phyloP scores from a whole-genome alignment of 2,329 filamentous ascomycete genomes.

The Sphaerostilbella broomeana region DNA sequence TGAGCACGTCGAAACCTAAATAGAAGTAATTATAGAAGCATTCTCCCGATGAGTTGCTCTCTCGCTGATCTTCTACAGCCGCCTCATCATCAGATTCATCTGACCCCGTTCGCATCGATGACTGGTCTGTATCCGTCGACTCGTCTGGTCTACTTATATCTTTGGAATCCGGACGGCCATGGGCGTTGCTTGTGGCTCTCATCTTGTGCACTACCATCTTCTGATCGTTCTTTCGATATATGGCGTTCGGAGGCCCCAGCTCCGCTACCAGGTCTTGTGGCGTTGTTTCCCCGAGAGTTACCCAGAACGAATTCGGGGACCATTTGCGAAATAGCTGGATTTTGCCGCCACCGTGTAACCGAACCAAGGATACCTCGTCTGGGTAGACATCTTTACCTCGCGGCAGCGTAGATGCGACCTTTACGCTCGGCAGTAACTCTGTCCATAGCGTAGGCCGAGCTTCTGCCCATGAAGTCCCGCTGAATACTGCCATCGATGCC shows the following conservation, averaged over 20 bases:
- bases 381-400: conserved; percentile 74
- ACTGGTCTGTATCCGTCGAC: conserved; percentile 66
- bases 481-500: conserved; percentile 84
- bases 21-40: conserved; percentile 98
- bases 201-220: conserved; percentile 78
- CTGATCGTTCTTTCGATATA: conserved; percentile 86
- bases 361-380: conserved; percentile 79
- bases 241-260: conserved; percentile 86
- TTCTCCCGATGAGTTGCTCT: conserved; percentile 55
- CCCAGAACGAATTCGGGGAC: conserved; percentile 59
- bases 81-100: conserved; percentile 59
- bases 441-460: conserved; percentile 72
- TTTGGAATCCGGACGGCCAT: conserved; percentile 37
- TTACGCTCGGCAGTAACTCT: conserved; percentile 64
- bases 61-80: conserved; percentile 49
- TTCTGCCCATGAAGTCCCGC: conserved; percentile 84
- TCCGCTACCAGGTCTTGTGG: conserved; percentile 88
- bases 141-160: conserved; percentile 47
- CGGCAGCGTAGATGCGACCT: conserved; percentile 60
- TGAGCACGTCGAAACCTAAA: conserved; percentile 84
- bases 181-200: conserved; percentile 46
- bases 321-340: conserved; percentile 71
- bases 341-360: conserved; percentile 69
- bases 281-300: conserved; percentile 77
- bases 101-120: conserved; percentile 63